A percentile compares a stretch with the other conserved stretches of the same genome.
Evolutionary conservation across 2,329 filamentous ascomycete species (phyloP).

Genomic region (Rosellinia necatrix): DNA sequence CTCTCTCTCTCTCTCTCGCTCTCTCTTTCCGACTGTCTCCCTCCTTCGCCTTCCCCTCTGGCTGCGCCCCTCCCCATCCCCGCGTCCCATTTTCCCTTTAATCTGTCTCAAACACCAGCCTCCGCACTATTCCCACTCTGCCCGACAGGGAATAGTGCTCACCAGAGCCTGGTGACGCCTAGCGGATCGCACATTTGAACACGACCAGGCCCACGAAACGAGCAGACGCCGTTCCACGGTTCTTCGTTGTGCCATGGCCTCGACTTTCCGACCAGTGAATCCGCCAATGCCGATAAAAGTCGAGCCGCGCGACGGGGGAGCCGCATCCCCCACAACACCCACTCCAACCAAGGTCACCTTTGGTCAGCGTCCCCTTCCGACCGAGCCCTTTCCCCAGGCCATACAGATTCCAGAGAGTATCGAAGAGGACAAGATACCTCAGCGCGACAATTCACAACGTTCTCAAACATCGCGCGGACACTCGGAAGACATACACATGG

Average conservation of each 20-base stretch:
- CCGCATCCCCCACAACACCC: constrained; percentile 43
- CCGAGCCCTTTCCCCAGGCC: constrained; percentile 56
- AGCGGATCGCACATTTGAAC: not conserved
- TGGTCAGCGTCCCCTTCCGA: constrained; percentile 59
- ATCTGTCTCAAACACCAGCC: constrained; percentile 27
- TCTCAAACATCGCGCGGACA: constrained; percentile 62
- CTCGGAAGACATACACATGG: constrained; percentile 76
- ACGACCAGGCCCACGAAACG: not conserved
- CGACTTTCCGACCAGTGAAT: constrained; percentile 55
- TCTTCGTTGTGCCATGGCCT: constrained; percentile 46
- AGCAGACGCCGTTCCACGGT: not conserved
- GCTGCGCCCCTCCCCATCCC: constrained; percentile 16
- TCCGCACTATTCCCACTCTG: constrained; percentile 20
- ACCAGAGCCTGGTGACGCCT: not conserved
- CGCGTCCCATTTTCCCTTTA: constrained; percentile 21
- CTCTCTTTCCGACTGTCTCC: not conserved
- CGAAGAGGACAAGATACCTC: constrained; percentile 49
- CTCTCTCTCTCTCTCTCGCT: not conserved
- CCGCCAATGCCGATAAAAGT: constrained; percentile 42
- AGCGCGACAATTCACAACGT: constrained; percentile 63
- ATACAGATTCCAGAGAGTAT: constrained; percentile 54
- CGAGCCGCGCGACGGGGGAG: constrained; percentile 36
- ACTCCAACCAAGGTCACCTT: constrained; percentile 69
- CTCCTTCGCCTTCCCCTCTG: not conserved
- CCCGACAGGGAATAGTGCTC: constrained; percentile 1